A percentile compares a stretch with the other conserved stretches of the same genome.
Conservation (phyloP, 352 stramenopile genomes). For the Thraustotheca clavata region DNA sequence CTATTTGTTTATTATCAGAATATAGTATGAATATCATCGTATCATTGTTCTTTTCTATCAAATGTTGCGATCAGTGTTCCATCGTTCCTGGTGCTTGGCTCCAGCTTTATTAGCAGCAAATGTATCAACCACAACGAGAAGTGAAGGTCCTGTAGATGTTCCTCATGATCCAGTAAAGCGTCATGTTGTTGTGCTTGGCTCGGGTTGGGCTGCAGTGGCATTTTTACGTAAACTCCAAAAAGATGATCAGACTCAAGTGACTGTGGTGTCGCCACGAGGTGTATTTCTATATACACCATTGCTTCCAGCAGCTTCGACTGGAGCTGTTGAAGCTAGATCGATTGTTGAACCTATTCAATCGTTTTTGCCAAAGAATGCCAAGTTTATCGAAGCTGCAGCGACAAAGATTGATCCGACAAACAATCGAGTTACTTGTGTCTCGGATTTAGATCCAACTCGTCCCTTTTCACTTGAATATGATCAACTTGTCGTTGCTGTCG, state of each 20-base stretch:
- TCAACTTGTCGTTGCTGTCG: slow-evolving; percentile 20
- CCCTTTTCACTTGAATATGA: slow-evolving; percentile 14
- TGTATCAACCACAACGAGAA: background rate
- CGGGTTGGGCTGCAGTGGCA: slow-evolving; percentile 12
- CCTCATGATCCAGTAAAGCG: background rate
- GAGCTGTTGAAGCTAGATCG: slow-evolving; percentile 11
- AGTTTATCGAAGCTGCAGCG: slow-evolving; percentile 4
- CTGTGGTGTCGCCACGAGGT: slow-evolving; percentile 12
- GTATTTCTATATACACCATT: slow-evolving; percentile 21
- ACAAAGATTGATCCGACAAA: slow-evolving; percentile 1
- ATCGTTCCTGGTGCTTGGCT: background rate
- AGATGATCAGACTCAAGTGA: slow-evolving; percentile 5
- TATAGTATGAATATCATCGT: no score
- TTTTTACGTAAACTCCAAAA: slow-evolving; percentile 16
- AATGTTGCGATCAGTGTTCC: background rate
- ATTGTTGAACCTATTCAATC: slow-evolving; percentile 17
- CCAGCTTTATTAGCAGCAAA: background rate
- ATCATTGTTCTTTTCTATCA: background rate
- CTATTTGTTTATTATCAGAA: no score
- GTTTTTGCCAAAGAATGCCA: slow-evolving; percentile 1
- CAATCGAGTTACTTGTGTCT: slow-evolving; percentile 13
- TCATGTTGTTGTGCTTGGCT: slow-evolving; percentile 17
- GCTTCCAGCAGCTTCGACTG: slow-evolving; percentile 5
- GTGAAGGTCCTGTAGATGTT: background rate
- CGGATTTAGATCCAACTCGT: background rate